A percentile compares a stretch with the other conserved stretches of the same genome.
Evolutionary conservation across 805 yeast genomes (phyloP).

Genomic region (Komagataella kurtzmanii): DNA sequence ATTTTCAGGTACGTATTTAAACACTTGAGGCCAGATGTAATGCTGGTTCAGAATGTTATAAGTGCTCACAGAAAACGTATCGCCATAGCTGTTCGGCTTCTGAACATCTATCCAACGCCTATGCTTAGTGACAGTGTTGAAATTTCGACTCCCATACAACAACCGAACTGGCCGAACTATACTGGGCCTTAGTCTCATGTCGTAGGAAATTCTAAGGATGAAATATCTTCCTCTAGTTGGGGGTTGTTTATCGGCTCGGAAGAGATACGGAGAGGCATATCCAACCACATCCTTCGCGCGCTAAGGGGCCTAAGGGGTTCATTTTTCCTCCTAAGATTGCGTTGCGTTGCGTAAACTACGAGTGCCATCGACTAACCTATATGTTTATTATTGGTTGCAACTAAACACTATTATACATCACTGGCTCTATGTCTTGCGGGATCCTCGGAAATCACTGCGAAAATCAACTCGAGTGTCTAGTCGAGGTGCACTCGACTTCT

Average conservation of each 20-base stretch:
- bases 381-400: background rate
- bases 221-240: background rate
- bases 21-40: constrained; percentile 48
- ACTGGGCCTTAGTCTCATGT: background rate
- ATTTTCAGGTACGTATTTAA: constrained; percentile 31
- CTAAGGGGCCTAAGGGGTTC: background rate
- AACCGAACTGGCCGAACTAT: background rate
- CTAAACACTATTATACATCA: background rate
- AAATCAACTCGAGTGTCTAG: background rate
- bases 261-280: background rate
- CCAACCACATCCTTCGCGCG: background rate
- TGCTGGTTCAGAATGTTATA: constrained; percentile 24
- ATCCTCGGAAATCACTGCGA: constrained; percentile 1
- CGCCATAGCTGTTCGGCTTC: background rate
- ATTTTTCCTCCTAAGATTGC: background rate
- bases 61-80: constrained; percentile 16
- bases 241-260: background rate
- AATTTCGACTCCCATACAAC: background rate
- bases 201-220: background rate
- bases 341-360: background rate
- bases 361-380: background rate
- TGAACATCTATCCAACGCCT: background rate
- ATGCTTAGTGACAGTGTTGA: background rate
- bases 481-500: constrained; percentile 21
- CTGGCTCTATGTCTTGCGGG: constrained; percentile 1